Evolutionary conservation across 441 rosid species (phyloP), one percentile per base, ranked within the genome.

Genomic region (Sinapis alba): DNA sequence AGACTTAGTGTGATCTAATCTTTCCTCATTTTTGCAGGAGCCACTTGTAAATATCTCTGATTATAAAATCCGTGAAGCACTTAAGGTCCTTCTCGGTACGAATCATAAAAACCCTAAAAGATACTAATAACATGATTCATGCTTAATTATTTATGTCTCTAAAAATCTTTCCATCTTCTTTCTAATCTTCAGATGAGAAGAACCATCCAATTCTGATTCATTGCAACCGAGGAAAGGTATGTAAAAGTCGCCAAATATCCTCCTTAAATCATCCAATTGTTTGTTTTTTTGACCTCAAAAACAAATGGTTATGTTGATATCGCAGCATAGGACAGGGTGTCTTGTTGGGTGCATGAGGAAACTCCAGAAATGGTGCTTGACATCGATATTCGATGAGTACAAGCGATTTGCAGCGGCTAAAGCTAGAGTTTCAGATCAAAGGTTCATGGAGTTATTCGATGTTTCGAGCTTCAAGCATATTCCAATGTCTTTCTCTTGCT

Each of bases 191-290:
- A 89, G 94, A 89, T 82, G 87, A 81, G 68, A 86, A 84, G 83
- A 89, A 87, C 68, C 94, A 89, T 68, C 94, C 94, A 1, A 71
- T 89, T 77, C 51, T 89, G 62, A 87, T 89, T 77, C 94, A 89
- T 79, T 89, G 94, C 72, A 89, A 89, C 20, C 80, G 94, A 51
- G 94, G 94, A 74, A 89, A 89, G 91, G 94, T 89, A 77, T 53
- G 83, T 58, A 34, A 28, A 20, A 15, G 58, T n/a, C 7, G 2
- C 15, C 0, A 57, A 5, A 54, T 7, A 19, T 51, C 30, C 26
- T 60, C 26, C 5, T 41, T 41, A 41, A n/a, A n/a, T n/a, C n/a
- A n/a, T n/a, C n/a, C n/a, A n/a, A n/a, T n/a, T n/a, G n/a, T n/a
- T 18, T 50, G 12, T 23, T 16, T 23, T 16, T 30, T 73, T 7